Percentiles rank a stretch among this genome's conserved stretches.
These are phyloP conservation scores for Rosa rugosa DNA, from an alignment of 306 rosid genomes.

Conservation along the genomic window DNA sequence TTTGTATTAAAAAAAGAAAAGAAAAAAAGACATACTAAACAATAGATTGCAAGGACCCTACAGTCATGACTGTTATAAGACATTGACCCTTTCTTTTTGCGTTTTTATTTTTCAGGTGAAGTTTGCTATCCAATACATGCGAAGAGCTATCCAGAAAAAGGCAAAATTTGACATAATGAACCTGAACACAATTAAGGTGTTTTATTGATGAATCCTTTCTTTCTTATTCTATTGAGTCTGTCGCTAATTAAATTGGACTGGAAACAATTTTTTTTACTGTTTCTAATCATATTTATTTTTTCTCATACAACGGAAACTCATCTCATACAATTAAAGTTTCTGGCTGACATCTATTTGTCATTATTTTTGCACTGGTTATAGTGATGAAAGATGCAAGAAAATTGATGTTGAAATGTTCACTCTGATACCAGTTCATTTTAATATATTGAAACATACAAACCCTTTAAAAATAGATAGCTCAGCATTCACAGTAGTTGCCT, in stretches of 20 bases:
- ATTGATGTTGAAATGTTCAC: neutral
- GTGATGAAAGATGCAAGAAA: neutral
- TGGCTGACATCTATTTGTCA: neutral
- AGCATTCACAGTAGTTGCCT: neutral
- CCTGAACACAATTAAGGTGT: slow-evolving; percentile 80
- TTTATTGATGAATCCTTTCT: neutral
- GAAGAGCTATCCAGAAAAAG: slow-evolving; percentile 85
- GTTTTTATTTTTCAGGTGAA: slow-evolving; percentile 53
- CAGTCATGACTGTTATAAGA: neutral
- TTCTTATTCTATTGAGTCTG: neutral
- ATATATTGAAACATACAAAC: neutral
- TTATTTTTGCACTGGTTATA: neutral
- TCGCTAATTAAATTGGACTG: neutral
- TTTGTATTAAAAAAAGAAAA: neutral
- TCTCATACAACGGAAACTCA: neutral
- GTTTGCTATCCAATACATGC: slow-evolving; percentile 91
- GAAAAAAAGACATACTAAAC: neutral
- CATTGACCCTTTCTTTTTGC: slow-evolving; percentile 13
- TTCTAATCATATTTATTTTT: no score
- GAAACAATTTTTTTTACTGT: no score
- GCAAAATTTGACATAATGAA: slow-evolving; percentile 91
- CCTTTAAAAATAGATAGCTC: neutral
- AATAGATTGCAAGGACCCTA: neutral
- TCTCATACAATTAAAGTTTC: neutral
- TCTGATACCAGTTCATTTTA: neutral